Evolutionary conservation across 2,329 filamentous ascomycete genomes (phyloP), one percentile per base, ranked within the genome.

Genomic region (Colletotrichum chlorophyti): DNA sequence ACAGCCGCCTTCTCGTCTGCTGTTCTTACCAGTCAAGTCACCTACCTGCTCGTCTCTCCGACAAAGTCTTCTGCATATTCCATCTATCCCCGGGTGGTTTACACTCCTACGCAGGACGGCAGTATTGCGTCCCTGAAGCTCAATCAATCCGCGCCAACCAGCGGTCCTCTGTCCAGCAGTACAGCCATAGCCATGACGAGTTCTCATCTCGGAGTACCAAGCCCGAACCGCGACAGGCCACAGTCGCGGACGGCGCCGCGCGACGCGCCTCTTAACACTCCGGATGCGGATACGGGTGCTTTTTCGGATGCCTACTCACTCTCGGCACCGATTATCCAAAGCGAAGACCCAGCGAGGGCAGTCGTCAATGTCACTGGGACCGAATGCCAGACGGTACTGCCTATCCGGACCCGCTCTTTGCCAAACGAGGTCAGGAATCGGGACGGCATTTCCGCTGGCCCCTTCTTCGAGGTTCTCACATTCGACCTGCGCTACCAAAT

Each of bases 201-300:
- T 42, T 29, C 52, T 7, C 38, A 23, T 6, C 14, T 45, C 43
- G 31, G 40, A 35, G 45, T 34, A 45, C 45, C 51, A 40, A 34
- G 43, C 45, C 52, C 45, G 27, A 35, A 27, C 37, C 38, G 45
- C 32, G 57, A 57, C 31, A n/a, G n/a, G n/a, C 17, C 43, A 34
- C 21, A 27, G n/a, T 17, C 21, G 37, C 26, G 48, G 19, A 14
- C 4, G 9, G 26, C 34, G 26, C 51, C 45, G 51, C 51, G 43
- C 26, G 52, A 57, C 51, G 32, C 57, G 57, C 26, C 21, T 57
- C 45, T 41, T 11, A 57, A 19, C 51, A 38, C 38, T 50, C 38
- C 57, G 57, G 38, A 57, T 60, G 38, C 57, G 57, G 57, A 57
- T n/a, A n/a, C n/a, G n/a, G n/a, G n/a, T n/a, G n/a, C n/a, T n/a